A percentile compares a stretch with the other conserved stretches of the same genome.
Evolutionary conservation across 1,284 basidiomycete genomes (phyloP).

Genomic region (Tausonia pullulans): DNA sequence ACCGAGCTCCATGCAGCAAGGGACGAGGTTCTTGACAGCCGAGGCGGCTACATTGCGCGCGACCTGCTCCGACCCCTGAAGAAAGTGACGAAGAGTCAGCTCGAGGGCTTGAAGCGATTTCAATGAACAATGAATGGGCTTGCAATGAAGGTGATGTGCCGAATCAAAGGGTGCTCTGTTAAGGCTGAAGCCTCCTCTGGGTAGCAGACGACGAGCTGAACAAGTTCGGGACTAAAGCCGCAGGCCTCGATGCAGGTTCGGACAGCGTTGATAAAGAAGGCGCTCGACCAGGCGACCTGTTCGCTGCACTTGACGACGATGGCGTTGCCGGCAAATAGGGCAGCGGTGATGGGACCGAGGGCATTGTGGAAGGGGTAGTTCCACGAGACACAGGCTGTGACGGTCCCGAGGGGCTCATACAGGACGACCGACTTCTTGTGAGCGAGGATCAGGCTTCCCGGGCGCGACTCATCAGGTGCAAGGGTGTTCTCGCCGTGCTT

Average conservation of each 20-base stretch:
- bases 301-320: constrained; percentile 89
- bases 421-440: constrained; percentile 61
- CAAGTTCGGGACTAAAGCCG: constrained; percentile 66
- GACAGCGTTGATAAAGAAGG: constrained; percentile 68
- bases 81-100: constrained; percentile 45
- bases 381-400: constrained; percentile 88
- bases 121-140: not conserved
- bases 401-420: constrained; percentile 88
- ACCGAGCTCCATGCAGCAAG: constrained; percentile 81
- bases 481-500: constrained; percentile 66
- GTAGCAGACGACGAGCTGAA: constrained; percentile 74
- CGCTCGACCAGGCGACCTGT: constrained; percentile 75
- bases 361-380: constrained; percentile 87
- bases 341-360: constrained; percentile 81
- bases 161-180: constrained; percentile 66
- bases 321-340: constrained; percentile 75
- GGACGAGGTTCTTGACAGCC: constrained; percentile 74
- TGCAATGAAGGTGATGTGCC: constrained; percentile 40
- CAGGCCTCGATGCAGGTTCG: constrained; percentile 60
- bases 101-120: too few relatives aligned
- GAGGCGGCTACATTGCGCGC: constrained; percentile 71
- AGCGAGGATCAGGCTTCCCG: constrained; percentile 61
- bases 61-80: constrained; percentile 80
- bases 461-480: constrained; percentile 52
- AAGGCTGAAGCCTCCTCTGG: constrained; percentile 74